phyloP scores from a whole-genome alignment of 495 filamentous ascomycete species.

The Penicillium fimorum region DNA sequence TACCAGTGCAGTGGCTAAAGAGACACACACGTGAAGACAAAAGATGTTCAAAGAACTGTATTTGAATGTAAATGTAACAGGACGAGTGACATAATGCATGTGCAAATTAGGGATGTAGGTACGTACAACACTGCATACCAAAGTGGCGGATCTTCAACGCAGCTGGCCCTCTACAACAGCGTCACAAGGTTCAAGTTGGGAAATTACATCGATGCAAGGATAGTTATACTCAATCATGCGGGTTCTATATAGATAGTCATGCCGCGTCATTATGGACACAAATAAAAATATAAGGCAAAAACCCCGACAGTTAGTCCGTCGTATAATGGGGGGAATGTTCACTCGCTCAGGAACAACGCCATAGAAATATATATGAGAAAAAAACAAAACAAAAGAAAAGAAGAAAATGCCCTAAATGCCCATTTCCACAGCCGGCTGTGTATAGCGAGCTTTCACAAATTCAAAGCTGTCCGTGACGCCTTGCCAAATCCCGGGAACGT shows the following conservation, averaged over 20 bases:
- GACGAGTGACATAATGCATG: not conserved
- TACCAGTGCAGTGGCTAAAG: not conserved
- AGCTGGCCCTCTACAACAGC: not conserved
- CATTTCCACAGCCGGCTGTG: slow-evolving; percentile 41
- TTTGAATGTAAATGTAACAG: not conserved
- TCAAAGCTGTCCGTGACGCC: slow-evolving; percentile 44
- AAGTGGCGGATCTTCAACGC: not conserved
- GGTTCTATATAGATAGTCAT: slow-evolving; percentile 30
- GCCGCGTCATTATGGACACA: slow-evolving; percentile 42
- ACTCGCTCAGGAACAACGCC: slow-evolving; percentile 28
- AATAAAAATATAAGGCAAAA: slow-evolving; percentile 20
- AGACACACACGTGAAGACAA: not conserved
- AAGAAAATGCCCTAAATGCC: slow-evolving; percentile 29
- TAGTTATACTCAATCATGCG: slow-evolving; percentile 3
- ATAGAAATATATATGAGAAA: slow-evolving; percentile 24
- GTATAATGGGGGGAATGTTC: slow-evolving; percentile 8
- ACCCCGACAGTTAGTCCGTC: slow-evolving; percentile 18
- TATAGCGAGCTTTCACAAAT: slow-evolving; percentile 45
- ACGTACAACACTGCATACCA: not conserved
- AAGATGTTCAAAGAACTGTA: not conserved
- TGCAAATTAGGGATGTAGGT: not conserved
- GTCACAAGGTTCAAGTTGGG: not conserved
- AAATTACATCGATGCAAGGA: not conserved
- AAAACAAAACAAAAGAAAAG: slow-evolving; percentile 23
- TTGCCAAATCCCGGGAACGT: slow-evolving; percentile 54